A percentile compares a stretch with the other conserved stretches of the same genome.
phyloP scores from a whole-genome alignment of 2,329 filamentous ascomycete species.

The Graphilbum sp. region DNA sequence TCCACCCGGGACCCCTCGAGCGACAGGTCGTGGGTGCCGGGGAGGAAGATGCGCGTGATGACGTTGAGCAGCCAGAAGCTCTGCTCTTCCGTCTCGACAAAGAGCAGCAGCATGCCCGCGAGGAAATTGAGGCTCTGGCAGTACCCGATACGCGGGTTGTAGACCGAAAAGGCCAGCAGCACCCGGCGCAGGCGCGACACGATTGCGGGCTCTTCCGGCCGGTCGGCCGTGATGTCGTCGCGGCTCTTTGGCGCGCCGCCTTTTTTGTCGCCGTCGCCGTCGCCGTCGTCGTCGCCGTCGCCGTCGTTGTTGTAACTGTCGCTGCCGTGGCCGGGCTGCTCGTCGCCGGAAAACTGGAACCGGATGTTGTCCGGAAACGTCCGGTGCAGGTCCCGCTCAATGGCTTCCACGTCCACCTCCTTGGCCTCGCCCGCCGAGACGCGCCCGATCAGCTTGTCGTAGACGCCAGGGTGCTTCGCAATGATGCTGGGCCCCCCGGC shows the following conservation, averaged over 20 bases:
- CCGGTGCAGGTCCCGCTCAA: conserved; percentile 82
- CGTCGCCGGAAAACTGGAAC: conserved; percentile 41
- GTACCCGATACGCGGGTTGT: conserved; percentile 85
- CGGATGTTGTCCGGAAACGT: conserved; percentile 89
- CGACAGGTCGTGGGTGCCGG: conserved; percentile 79
- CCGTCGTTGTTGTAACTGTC: background rate
- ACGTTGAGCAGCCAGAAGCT: conserved; percentile 87
- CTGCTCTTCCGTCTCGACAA: conserved; percentile 77
- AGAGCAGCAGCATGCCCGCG: conserved; percentile 74
- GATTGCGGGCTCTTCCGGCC: conserved; percentile 51
- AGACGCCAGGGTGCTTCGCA: conserved; percentile 59
- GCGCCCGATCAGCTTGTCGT: conserved; percentile 50
- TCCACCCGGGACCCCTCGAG: conserved; percentile 89
- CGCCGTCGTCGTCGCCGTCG: conserved; percentile 6
- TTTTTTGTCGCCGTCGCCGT: conserved; percentile 15
- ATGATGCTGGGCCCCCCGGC: conserved; percentile 71
- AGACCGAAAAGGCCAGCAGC: conserved; percentile 74
- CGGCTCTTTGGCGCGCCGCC: background rate
- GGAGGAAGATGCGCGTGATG: conserved; percentile 74
- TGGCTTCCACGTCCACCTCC: conserved; percentile 66
- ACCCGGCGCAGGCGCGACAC: conserved; percentile 71
- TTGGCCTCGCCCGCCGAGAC: conserved; percentile 32
- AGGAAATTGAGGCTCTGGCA: conserved; percentile 95
- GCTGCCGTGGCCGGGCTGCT: conserved; percentile 14
- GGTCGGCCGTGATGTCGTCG: conserved; percentile 13